Evolutionary conservation across 192 early-diverging fungal genomes (phyloP), one percentile per base, ranked within the genome.

Genomic region (Backusella luteola): DNA sequence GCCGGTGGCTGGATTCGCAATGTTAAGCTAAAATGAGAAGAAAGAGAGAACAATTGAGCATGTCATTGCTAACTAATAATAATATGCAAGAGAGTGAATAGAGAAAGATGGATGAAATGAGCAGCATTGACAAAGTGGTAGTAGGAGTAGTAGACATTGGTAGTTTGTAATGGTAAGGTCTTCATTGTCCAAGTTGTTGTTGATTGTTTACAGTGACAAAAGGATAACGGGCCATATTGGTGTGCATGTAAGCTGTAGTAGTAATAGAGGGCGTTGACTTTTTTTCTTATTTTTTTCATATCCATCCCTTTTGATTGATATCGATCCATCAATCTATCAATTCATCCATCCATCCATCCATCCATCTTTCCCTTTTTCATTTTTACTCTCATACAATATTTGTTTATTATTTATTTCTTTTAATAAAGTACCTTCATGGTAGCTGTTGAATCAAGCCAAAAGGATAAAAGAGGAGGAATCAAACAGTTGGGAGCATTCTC

Each of bases 1-100:
- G 87, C 98, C 98, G 85, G 93, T 93, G 88, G 95, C 96, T 85
- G 96, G 95, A 90, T 97, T 96, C 87, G 97, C 95, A 84, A 99
- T 96, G 95, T 99, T 98, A 87, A 98, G 87, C 97, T 98, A 71
- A 19, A 34, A 12, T 42, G 21, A 44, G n/a, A 34, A 6, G 34
- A 66, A 29, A 67, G 34, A 8, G 66, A 67, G 38, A 39, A 12
- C 38, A 39, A 35, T 67, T 35, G 15, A 67, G 29, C 3, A 35
- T 35, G 6, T 34, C 19, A 29, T n/a, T 32, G 29, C 34, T 35
- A 67, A 17, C 19, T 23, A 14, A 67, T 35, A 35, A 7, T 1
- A 35, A 67, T 86, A 78, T 38, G 56, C 36, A 73, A 56, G 67
- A 76, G 76, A 68, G 73, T 63, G 63, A 74, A 44, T 44, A 67